Percentiles rank a stretch among this genome's conserved stretches.
Evolutionary conservation across 2,329 filamentous ascomycete genomes (phyloP).

Genomic region (Alternaria atra): DNA sequence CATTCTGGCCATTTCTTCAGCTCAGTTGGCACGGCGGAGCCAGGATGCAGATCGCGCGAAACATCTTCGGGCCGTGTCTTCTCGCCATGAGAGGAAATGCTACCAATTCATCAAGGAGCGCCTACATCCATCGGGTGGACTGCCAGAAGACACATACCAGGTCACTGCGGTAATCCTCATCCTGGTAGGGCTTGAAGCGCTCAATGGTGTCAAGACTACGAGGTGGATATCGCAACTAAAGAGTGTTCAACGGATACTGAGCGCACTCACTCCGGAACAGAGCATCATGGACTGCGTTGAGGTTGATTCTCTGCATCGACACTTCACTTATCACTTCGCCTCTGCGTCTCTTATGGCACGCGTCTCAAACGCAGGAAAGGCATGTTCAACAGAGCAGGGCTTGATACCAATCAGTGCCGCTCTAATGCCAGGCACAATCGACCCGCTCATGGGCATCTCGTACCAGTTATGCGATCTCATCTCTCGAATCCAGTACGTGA

Average conservation of each 20-base stretch:
- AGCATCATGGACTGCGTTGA: conserved; percentile 40
- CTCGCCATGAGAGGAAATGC: conserved; percentile 45
- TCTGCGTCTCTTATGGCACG: conserved; percentile 48
- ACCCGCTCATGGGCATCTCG: conserved; percentile 49
- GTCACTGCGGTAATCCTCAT: conserved; percentile 47
- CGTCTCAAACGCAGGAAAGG: conserved; percentile 30
- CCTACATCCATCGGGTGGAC: conserved; percentile 35
- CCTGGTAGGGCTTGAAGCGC: conserved; percentile 46
- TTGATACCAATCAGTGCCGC: conserved; percentile 28
- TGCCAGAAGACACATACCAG: conserved; percentile 42
- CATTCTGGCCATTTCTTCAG: conserved; percentile 47
- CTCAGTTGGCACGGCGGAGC: conserved; percentile 45
- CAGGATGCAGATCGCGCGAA: conserved; percentile 37
- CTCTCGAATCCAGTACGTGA: conserved; percentile 46
- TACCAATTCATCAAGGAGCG: conserved; percentile 45
- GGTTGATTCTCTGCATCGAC: conserved; percentile 45
- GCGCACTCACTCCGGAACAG: conserved; percentile 34
- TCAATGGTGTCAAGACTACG: conserved; percentile 46
- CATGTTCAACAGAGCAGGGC: conserved; percentile 29
- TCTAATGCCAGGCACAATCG: conserved; percentile 39
- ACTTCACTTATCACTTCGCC: conserved; percentile 50
- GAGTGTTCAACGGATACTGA: conserved; percentile 44
- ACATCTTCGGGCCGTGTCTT: conserved; percentile 40
- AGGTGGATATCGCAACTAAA: conserved; percentile 49
- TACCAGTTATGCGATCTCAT: conserved; percentile 48